Percentiles rank a stretch among this genome's conserved stretches.
phyloP scores from a whole-genome alignment of 805 yeast species.

The Yarrowia keelungensis region DNA sequence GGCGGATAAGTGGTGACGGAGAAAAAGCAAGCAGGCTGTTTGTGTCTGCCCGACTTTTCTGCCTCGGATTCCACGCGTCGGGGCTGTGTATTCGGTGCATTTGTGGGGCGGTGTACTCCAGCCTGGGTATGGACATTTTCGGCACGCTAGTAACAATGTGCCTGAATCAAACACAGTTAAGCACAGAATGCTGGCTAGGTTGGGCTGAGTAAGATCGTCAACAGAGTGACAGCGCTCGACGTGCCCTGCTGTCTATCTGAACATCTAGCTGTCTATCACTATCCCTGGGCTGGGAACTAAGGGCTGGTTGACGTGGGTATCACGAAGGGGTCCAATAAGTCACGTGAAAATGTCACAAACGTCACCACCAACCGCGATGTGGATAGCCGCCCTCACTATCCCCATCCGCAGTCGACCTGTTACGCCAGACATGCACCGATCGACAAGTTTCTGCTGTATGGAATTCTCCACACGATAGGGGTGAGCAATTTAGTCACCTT shows the following conservation, averaged over 20 bases:
- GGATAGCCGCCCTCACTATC: background rate
- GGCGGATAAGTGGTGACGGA: slow-evolving; percentile 6
- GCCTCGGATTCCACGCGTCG: background rate
- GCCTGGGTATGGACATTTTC: background rate
- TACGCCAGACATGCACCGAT: slow-evolving; percentile 8
- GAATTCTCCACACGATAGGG: background rate
- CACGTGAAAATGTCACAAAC: too few relatives aligned
- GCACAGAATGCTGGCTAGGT: slow-evolving; percentile 10
- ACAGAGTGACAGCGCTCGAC: background rate
- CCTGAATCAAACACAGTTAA: background rate
- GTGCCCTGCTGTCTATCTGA: background rate
- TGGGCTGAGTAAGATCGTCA: slow-evolving; percentile 15
- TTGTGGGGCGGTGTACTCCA: background rate
- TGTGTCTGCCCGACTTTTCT: too few relatives aligned
- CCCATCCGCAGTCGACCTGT: background rate
- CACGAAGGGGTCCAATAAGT: too few relatives aligned
- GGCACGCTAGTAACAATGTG: background rate
- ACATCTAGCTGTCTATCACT: too few relatives aligned
- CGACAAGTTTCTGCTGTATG: slow-evolving; percentile 4
- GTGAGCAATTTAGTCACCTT: slow-evolving; percentile 17
- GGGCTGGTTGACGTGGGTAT: background rate
- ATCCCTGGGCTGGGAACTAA: too few relatives aligned
- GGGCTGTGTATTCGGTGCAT: background rate
- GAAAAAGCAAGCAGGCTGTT: background rate
- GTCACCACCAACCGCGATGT: too few relatives aligned